Conservation (phyloP, 495 filamentous ascomycete species). For the Venustampulla echinocandica region DNA sequence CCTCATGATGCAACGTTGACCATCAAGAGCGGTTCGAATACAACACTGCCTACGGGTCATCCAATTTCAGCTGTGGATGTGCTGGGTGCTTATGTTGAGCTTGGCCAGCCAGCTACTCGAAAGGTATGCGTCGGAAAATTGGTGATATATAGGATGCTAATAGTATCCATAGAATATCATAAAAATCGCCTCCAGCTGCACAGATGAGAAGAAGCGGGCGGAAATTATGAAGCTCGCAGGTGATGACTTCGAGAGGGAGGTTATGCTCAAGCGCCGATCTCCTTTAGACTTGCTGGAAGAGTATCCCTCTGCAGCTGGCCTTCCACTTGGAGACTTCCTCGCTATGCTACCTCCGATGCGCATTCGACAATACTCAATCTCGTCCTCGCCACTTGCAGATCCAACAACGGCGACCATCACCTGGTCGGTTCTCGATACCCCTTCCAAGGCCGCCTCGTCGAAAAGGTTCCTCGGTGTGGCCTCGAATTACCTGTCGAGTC, state of each 20-base stretch:
- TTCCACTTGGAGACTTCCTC: constrained; percentile 56
- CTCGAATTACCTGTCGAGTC: constrained; percentile 44
- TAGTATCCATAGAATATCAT: constrained; percentile 36
- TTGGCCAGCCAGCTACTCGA: constrained; percentile 56
- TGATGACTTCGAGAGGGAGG: constrained; percentile 41
- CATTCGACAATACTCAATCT: constrained; percentile 71
- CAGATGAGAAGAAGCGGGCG: constrained; percentile 28
- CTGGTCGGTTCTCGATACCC: constrained; percentile 52
- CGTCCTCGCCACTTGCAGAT: constrained; percentile 59
- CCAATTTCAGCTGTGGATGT: constrained; percentile 54
- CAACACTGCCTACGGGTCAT: constrained; percentile 47
- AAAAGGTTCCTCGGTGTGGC: constrained; percentile 42
- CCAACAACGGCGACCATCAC: constrained; percentile 54
- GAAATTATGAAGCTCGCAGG: constrained; percentile 42
- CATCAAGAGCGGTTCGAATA: constrained; percentile 36
- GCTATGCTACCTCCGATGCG: constrained; percentile 66
- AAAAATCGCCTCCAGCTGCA: constrained; percentile 32
- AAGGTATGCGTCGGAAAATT: constrained; percentile 25
- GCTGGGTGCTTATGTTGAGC: constrained; percentile 62
- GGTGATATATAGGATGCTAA: not conserved
- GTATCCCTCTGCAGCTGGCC: constrained; percentile 42
- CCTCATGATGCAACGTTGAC: constrained; percentile 51
- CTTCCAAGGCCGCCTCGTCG: constrained; percentile 40
- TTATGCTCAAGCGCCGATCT: constrained; percentile 49
- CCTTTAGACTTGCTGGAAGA: constrained; percentile 56